These are phyloP conservation scores for Bipolaris victoriae DNA, from an alignment of 2,329 filamentous ascomycete genomes.

Conservation along the genomic window DNA sequence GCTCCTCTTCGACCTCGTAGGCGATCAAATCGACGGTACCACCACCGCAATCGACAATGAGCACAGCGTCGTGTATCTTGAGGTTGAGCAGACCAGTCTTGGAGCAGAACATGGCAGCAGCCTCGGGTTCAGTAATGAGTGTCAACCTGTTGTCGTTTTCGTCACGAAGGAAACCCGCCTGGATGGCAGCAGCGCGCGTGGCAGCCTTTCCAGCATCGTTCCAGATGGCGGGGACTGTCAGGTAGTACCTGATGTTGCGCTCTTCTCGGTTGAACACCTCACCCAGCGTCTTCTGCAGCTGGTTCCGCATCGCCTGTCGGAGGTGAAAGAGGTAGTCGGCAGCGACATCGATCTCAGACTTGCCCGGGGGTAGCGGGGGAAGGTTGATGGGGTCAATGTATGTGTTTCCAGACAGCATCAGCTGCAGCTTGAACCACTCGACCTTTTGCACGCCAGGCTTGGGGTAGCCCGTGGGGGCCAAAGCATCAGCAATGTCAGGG, in stretches of 20 bases:
- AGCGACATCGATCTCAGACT: conserved; percentile 99
- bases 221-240: conserved; percentile 99
- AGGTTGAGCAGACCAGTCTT: conserved; percentile 95
- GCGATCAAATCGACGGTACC: conserved; percentile 99
- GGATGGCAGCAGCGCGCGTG: conserved; percentile 92
- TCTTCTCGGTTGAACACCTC: conserved; percentile 98
- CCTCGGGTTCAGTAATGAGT: conserved; percentile 93
- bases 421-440: conserved; percentile 99
- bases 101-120: conserved; percentile 95
- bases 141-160: conserved; percentile 98
- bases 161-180: conserved; percentile 94
- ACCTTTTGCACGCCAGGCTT: conserved; percentile 98
- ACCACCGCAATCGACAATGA: conserved; percentile 98
- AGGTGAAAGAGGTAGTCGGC: conserved; percentile 99
- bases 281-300: conserved; percentile 92
- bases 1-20: conserved; percentile 97
- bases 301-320: conserved; percentile 93
- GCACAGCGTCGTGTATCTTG: conserved; percentile 97
- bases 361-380: conserved; percentile 93
- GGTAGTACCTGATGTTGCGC: conserved; percentile 95
- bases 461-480: conserved; percentile 95
- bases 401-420: conserved; percentile 98
- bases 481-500: conserved; percentile 94
- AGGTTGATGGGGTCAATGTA: conserved; percentile 99
- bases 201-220: conserved; percentile 98